Base-by-base conservation (phyloP, 352 stramenopile species). In the Albugo candida region DNA sequence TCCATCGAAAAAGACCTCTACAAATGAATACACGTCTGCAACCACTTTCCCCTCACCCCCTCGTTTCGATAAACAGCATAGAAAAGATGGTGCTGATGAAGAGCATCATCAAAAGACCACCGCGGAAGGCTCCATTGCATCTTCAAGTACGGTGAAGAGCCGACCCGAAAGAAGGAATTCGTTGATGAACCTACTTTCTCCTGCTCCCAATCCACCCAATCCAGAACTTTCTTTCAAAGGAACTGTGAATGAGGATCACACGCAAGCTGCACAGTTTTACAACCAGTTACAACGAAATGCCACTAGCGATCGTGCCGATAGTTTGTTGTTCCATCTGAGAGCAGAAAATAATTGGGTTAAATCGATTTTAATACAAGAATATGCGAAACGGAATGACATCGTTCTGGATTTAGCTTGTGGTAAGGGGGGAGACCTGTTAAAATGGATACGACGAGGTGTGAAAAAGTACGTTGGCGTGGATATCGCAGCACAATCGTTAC, bases 331-430 rank as follows among this genome's bases (percentile, higher is more conserved):
- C 61, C 95, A 99, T 65, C 95, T 98, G 80, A 76, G 93, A 34
- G 73, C 83, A 19, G 92, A 98, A 56, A 99, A 99, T 70, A 97
- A 97, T 61, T 99, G 93, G 93, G 86, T 98, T 31, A 99, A 99
- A 61, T 91, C 86, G 14, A 92, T 93, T 13, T 73, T 97, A 55
- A 96, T 97, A 56, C 81, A 82, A 52, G 86, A 97, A 52, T 83
- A 66, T 49, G 79, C 74, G 11, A 63, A 72, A 48, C 73, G 63
- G 12, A 72, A 83, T 39, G 67, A 98, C 20, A 63, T 78, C 19
- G 83, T 99, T 21, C 61, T 99, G 46, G 95, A 99, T 60, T 78
- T 99, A 21, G 95, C 92, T 5, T 99, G 94, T 59, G 95, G 95
- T 14, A 98, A 99, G 59, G 95, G 95, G 50, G 95, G 94, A 24